Evolutionary conservation across 768 basidiomycete species (phyloP), one percentile per base, ranked within the genome.

Genomic region (Auriscalpium microsporum): DNA sequence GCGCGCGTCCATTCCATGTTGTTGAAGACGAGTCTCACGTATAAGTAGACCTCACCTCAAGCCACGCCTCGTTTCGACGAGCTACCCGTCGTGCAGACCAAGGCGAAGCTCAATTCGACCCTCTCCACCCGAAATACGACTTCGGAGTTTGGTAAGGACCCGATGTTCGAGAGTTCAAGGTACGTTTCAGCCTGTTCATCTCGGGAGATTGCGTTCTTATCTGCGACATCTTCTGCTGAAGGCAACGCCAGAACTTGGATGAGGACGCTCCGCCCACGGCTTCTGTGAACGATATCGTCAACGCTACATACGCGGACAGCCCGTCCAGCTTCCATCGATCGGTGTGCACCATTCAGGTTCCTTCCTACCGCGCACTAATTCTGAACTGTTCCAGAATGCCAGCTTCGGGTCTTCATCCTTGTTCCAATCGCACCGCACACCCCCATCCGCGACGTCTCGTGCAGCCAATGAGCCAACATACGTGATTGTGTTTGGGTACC

Each of bases 401-500:
- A 64, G 70, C 5, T 67, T 74, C 36, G 75, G 80, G 45, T 75
- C 76, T 14, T 64, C 76, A 3, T 68, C 62, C 52, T 35, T 58
- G 63, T 10, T 48, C n/a, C 57, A 35, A 62, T 13, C 62, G 55
- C 16, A 56, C 33, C 62, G 58, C 19, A 45, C 60, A 2, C 61
- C 68, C 3, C 28, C 58, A 7, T 57, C 63, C 8, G 48, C 60
- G 10, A 55, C 56, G 9, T 4, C 28, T 28, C 28, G 28, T 28
- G 35, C 67, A 44, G 56, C 72, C 6, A 49, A 70, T 10, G 77
- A 80, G 28, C 73, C 78, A 3, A 66, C 79, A 33, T 86, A 85
- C 63, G 75, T 94, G 37, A 75, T 92, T 63, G 82, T 94, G 51
- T 94, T 91, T 58, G 92, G 92, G n/a, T 94, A 92, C 66, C 90